Conservation (phyloP, 768 basidiomycete genomes). For the Trametes maxima region DNA sequence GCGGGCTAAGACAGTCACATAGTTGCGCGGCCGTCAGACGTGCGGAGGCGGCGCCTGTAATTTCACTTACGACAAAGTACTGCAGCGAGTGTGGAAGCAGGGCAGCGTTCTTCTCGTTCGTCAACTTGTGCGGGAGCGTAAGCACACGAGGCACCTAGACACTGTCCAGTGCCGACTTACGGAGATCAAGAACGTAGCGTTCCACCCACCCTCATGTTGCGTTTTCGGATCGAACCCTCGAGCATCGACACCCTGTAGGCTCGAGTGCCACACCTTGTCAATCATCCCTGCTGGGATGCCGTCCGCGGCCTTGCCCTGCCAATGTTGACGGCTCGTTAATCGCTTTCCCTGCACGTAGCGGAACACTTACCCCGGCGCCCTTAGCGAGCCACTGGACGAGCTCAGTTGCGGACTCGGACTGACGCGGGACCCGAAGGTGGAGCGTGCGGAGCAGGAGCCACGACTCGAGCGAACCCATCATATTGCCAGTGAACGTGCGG, state of each 20-base stretch:
- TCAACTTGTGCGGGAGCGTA: slow-evolving; percentile 40
- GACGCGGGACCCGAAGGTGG: slow-evolving; percentile 76
- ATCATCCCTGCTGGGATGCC: slow-evolving; percentile 72
- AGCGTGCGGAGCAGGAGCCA: slow-evolving; percentile 86
- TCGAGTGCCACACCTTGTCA: slow-evolving; percentile 74
- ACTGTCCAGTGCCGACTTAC: slow-evolving; percentile 47
- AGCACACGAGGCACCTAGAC: too few species aligned
- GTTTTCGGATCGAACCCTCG: slow-evolving; percentile 64
- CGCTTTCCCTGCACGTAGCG: neutral
- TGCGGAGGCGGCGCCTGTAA: too few species aligned
- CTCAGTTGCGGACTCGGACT: slow-evolving; percentile 70
- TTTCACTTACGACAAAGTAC: slow-evolving; percentile 66
- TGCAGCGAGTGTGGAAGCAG: slow-evolving; percentile 62
- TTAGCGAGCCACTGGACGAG: slow-evolving; percentile 75
- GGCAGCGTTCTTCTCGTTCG: slow-evolving; percentile 52
- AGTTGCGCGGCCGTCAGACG: too few species aligned
- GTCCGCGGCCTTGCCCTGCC: slow-evolving; percentile 58
- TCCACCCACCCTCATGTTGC: slow-evolving; percentile 79
- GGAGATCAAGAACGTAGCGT: slow-evolving; percentile 70
- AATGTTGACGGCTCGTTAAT: slow-evolving; percentile 28
- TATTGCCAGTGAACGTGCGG: slow-evolving; percentile 62
- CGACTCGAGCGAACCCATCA: slow-evolving; percentile 78
- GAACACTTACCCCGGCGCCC: slow-evolving; percentile 34
- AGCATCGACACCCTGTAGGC: slow-evolving; percentile 62
- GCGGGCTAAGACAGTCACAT: slow-evolving; percentile 74